Percentiles rank a stretch among this genome's conserved stretches.
Evolutionary conservation across 2,329 filamentous ascomycete species (phyloP).

Genomic region (Cercospora brassicicola): DNA sequence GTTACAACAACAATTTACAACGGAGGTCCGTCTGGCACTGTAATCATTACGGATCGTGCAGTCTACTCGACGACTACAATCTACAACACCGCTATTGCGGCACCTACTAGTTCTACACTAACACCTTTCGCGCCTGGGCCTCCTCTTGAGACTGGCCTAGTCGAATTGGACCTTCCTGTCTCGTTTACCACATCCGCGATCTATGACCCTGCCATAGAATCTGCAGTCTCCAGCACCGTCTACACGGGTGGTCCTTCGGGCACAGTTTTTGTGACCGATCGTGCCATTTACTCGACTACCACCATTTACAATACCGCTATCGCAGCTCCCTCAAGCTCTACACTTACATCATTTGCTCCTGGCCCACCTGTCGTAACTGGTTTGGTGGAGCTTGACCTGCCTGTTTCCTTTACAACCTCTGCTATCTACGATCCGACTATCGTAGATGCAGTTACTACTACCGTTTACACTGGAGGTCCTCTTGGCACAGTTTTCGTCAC

Average conservation of each 20-base stretch:
- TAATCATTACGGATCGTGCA: background rate
- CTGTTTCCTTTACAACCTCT: background rate
- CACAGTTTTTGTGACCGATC: background rate
- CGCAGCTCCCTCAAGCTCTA: background rate
- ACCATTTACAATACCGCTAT: background rate
- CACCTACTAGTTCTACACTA: background rate
- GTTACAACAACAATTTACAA: background rate
- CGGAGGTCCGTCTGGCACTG: background rate
- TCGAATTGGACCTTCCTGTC: background rate
- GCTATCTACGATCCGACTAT: background rate
- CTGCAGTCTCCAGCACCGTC: background rate
- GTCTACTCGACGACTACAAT: background rate
- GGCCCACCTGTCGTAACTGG: background rate
- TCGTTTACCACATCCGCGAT: background rate
- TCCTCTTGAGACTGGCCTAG: background rate
- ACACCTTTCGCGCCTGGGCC: background rate
- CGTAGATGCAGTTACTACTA: background rate
- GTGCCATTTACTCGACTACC: background rate
- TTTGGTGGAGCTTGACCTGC: background rate
- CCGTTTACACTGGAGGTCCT: background rate
- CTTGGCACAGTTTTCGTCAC: background rate
- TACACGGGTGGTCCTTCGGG: background rate
- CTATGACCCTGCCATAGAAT: background rate
- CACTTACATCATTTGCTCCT: background rate
- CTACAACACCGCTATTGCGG: background rate